Base-by-base conservation (phyloP, 495 filamentous ascomycete genomes). In the Lichenothelia convexa region DNA sequence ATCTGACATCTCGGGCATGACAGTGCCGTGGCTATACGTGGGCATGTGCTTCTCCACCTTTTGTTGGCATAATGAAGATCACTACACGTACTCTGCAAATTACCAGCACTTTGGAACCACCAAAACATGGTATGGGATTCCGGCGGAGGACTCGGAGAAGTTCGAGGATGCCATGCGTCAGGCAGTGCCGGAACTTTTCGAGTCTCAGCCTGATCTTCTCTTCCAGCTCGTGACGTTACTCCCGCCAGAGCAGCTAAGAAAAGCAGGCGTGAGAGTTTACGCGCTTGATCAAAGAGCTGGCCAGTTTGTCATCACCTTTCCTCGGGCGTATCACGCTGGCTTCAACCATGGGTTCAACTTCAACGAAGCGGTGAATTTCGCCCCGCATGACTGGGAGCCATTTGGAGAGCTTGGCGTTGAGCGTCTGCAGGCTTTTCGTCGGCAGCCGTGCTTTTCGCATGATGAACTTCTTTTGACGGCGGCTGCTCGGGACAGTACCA, bases 41-140 rank as follows among this genome's bases (percentile, higher is more conserved):
- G 89, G 89, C 41, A 99, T 99, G 89, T 91, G 85, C 47, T 99
- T 99, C 56, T 95, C 89, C 2, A 94, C 87, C 3, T 99, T 99
- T 52, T 99, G 89, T 56, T 99, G 89, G 89, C 89, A 99, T 51
- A 92, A 92, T 42, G 89, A 99, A 52, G 89, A 99, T 53, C 89
- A 99, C 48, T 93, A 92, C 47, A 74, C 89, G 0, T 99, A 99
- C 54, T 99, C 89, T 15, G 79, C 89, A 27, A 99, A 99, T 47
- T 99, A 99, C 46, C 89, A 99, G 47, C 89, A 99, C 49, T 93
- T 99, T 50, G 89, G 89, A 24, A 81, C 87, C 0, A 99, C 91
- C 0, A 99, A 99, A 57, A 99, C 89, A 0, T 99, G 89, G 89
- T 99, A 99, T 50, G 91, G 91, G 3, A 93, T 99, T 47, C 91